Conservation (phyloP, 129 eudicot species). For the Smallanthus sonchifolius region DNA sequence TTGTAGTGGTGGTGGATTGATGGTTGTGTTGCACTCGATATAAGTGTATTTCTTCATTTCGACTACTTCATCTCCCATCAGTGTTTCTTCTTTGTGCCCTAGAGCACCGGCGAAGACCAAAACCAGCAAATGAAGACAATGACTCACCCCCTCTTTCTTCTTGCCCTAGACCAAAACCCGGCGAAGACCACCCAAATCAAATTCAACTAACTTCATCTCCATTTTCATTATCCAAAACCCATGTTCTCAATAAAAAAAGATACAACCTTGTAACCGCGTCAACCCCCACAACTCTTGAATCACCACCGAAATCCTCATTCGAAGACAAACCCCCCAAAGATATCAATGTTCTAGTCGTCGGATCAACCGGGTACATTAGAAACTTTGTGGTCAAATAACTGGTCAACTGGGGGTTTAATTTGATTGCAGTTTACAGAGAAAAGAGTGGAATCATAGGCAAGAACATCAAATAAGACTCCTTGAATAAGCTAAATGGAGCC, state of each 20-base stretch:
- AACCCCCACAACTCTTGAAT: slow-evolving; percentile 32
- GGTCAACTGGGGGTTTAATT: slow-evolving; percentile 81
- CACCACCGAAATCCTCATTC: slow-evolving; percentile 47
- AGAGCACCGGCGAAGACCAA: too few relatives aligned
- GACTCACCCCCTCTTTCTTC: too few relatives aligned
- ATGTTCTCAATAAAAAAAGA: slow-evolving; percentile 29
- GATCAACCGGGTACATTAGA: slow-evolving; percentile 92
- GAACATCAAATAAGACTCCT: slow-evolving; percentile 61
- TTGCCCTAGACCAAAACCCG: too few relatives aligned
- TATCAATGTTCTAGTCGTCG: slow-evolving; percentile 83
- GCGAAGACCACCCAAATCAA: slow-evolving; percentile 33
- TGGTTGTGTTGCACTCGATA: too few relatives aligned
- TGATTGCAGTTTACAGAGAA: slow-evolving; percentile 84
- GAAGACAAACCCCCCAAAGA: slow-evolving; percentile 66
- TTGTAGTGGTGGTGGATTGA: too few relatives aligned
- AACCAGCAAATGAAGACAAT: too few relatives aligned
- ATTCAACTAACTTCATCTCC: slow-evolving; percentile 56
- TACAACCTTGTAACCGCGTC: slow-evolving; percentile 33
- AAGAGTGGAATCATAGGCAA: slow-evolving; percentile 77
- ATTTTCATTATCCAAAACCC: slow-evolving; percentile 27
- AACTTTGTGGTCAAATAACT: slow-evolving; percentile 80
- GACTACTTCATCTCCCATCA: too few relatives aligned
- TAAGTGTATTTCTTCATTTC: too few relatives aligned
- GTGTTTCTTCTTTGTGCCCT: too few relatives aligned
- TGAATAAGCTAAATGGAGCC: slow-evolving; percentile 61